Evolutionary conservation across 108 stramenopile species (phyloP), one percentile per base, ranked within the genome.

Genomic region (Schizochytrium sp.): DNA sequence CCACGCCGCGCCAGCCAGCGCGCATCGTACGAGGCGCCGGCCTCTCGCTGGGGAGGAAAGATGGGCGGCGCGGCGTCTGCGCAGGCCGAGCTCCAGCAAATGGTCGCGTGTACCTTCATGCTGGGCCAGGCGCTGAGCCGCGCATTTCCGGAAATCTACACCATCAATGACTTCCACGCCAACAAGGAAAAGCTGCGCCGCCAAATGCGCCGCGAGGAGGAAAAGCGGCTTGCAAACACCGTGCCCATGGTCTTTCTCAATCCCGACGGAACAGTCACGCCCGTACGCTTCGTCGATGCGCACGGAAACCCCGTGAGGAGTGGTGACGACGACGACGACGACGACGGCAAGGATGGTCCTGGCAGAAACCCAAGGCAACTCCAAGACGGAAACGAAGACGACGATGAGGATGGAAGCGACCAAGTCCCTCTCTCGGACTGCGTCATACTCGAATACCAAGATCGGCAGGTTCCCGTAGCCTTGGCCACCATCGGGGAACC

Each of bases 101-200:
- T 88, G 60, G 88, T 88, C 21, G 88, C 88, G 16, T 88, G 88
- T 60, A 88, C 88, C 45, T 88, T 63, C 60, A 10, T 88, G n/a
- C 63, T 88, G 60, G 88, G 88, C 60, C 88, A 88, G 47, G 87
- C 89, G 34, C 43, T 89, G 21, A 71, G 44, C 89, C 60, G 63
- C 28, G 57, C 87, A 0, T 89, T 89, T 25, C 87, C 76, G 12
- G 57, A 87, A 44, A 89, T 89, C 55, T 88, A 57, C n/a, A 83
- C 48, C n/a, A 53, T 83, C 48, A 83, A 47, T 4, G 76, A 83
- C 51, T 83, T 83, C 51, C 76, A 83, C 23, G 76, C 76, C 45
- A 53, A 83, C 76, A 83, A 83, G 23, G 76, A 53, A 53, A 83
- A 83, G 51, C 51, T 83, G 76, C 45, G 51, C 23, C 76, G 45